Evolutionary conservation across 768 basidiomycete genomes (phyloP).

Genomic region (Cystoderma amianthinum): DNA sequence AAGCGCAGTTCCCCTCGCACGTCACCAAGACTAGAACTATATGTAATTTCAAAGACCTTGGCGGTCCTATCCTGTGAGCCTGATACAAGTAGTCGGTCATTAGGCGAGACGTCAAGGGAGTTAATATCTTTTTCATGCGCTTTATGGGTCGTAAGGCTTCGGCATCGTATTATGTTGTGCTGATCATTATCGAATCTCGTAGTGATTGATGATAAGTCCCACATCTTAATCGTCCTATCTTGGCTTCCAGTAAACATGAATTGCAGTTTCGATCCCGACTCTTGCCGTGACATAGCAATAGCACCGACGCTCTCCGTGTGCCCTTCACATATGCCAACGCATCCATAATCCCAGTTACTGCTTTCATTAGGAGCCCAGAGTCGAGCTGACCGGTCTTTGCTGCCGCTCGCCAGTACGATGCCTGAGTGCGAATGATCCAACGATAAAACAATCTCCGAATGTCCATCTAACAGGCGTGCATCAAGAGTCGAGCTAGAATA

Average conservation of each 20-base stretch:
- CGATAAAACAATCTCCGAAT: slow-evolving; percentile 86
- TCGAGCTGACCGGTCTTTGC: slow-evolving; percentile 86
- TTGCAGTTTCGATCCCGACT: slow-evolving; percentile 24
- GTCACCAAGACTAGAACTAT: slow-evolving; percentile 30
- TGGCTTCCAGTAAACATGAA: slow-evolving; percentile 96
- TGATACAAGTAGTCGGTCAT: slow-evolving; percentile 82
- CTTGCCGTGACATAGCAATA: slow-evolving; percentile 68
- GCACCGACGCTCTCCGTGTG: slow-evolving; percentile 94
- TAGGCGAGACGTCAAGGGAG: slow-evolving; percentile 86
- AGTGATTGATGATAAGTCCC: slow-evolving; percentile 71
- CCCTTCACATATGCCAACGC: slow-evolving; percentile 85
- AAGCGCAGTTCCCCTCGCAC: slow-evolving; percentile 67
- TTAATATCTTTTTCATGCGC: slow-evolving; percentile 99
- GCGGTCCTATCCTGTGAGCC: slow-evolving; percentile 95
- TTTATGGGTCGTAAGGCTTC: slow-evolving; percentile 77
- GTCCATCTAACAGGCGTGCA: slow-evolving; percentile 81
- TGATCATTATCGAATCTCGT: slow-evolving; percentile 15
- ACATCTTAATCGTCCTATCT: slow-evolving; percentile 97
- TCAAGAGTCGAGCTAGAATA: slow-evolving; percentile 76
- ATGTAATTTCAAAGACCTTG: slow-evolving; percentile 80
- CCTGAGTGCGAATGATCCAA: slow-evolving; percentile 67
- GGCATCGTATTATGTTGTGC: slow-evolving; percentile 40
- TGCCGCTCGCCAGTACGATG: slow-evolving; percentile 77
- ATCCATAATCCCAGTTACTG: slow-evolving; percentile 51
- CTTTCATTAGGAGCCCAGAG: slow-evolving; percentile 58